Conservation (phyloP, 2,329 filamentous ascomycete species). For the Alternaria triticimaculans region DNA sequence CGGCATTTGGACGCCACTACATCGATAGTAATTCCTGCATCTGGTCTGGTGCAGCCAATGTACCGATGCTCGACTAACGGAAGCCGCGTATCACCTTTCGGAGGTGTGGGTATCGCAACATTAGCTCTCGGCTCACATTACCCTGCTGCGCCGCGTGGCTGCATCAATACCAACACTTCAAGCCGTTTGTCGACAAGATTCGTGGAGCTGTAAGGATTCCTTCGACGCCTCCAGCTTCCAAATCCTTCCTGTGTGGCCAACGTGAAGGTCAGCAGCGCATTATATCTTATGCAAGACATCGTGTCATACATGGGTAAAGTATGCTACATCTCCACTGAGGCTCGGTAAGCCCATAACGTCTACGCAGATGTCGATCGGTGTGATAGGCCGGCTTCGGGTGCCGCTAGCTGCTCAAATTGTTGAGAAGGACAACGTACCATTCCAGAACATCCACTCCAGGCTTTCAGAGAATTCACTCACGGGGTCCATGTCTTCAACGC, state of each 20-base stretch:
- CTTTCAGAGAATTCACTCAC: neutral
- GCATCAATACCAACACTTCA: conserved; percentile 11
- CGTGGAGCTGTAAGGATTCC: conserved; percentile 3
- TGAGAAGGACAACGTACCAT: neutral
- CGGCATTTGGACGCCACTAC: conserved; percentile 14
- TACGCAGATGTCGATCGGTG: neutral
- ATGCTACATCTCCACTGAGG: conserved; percentile 5
- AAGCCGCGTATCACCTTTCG: conserved; percentile 13
- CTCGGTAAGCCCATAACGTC: conserved; percentile 3
- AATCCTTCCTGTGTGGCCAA: conserved; percentile 1
- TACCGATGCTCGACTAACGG: conserved; percentile 21
- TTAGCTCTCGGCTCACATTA: conserved; percentile 8
- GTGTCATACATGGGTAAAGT: conserved; percentile 8
- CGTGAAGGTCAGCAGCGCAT: conserved; percentile 6
- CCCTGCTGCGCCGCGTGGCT: conserved; percentile 16
- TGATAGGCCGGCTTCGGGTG: neutral
- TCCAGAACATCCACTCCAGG: neutral
- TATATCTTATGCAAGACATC: conserved; percentile 12
- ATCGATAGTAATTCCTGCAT: conserved; percentile 8
- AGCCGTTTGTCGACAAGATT: neutral
- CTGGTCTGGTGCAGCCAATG: conserved; percentile 11
- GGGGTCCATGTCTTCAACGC: neutral
- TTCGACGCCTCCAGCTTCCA: neutral
- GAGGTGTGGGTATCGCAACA: conserved; percentile 1
- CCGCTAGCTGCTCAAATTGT: neutral